These are phyloP conservation scores for Plenodomus biglobosus DNA, from an alignment of 2,329 filamentous ascomycete species.

Conservation along the genomic window DNA sequence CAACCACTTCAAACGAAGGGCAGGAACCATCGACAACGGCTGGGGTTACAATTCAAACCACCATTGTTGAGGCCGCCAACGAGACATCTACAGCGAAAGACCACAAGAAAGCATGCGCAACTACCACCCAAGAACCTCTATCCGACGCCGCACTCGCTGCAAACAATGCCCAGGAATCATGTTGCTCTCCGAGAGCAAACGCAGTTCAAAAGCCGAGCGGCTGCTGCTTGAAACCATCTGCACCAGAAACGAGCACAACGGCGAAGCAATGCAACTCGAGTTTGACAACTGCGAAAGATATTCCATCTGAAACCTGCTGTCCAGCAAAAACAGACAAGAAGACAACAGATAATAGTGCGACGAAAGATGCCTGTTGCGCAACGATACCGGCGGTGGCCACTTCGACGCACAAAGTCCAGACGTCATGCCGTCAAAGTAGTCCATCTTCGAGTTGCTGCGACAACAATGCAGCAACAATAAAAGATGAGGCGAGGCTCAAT, in stretches of 20 bases:
- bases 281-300: neutral
- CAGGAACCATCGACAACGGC: neutral
- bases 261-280: neutral
- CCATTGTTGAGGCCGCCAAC: neutral
- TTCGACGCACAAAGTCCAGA: conserved; percentile 6
- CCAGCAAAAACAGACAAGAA: neutral
- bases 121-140: neutral
- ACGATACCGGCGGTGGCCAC: neutral
- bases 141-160: neutral
- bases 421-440: conserved; percentile 9
- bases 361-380: neutral
- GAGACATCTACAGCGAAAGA: neutral
- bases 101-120: neutral
- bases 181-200: neutral
- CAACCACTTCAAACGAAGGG: neutral
- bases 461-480: neutral
- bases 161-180: neutral
- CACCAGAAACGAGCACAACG: neutral
- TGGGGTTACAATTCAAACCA: neutral
- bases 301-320: neutral
- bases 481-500: neutral
- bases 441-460: neutral
- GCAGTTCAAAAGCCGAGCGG: neutral
- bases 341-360: neutral
- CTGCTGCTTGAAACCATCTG: neutral